These are phyloP conservation scores for Trypanosoma conorhini DNA, from an alignment of 208 protist species.

Conservation along the genomic window DNA sequence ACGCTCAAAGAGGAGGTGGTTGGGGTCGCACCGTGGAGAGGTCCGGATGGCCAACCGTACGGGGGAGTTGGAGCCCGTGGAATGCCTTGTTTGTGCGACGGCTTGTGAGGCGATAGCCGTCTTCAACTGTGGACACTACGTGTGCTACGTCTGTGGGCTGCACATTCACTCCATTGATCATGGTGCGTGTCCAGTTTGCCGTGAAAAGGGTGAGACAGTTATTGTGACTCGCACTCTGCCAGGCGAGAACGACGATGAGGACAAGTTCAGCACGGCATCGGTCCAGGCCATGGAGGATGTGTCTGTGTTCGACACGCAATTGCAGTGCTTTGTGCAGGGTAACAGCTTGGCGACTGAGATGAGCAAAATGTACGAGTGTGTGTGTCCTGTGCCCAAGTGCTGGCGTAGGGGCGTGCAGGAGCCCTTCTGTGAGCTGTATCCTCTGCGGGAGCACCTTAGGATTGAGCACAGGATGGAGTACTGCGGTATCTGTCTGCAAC, in stretches of 20 bases:
- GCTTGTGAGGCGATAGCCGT: constrained; percentile 67
- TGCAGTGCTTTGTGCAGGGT: constrained; percentile 66
- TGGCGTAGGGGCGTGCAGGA: constrained; percentile 72
- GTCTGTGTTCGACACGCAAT: constrained; percentile 34
- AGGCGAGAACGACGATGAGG: constrained; percentile 30
- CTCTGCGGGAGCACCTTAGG: constrained; percentile 71
- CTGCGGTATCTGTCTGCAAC: constrained; percentile 75
- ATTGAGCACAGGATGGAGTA: constrained; percentile 68
- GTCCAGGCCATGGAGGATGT: constrained; percentile 35
- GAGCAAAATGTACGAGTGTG: constrained; percentile 65
- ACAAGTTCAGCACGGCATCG: constrained; percentile 64
- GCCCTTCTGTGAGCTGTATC: constrained; percentile 58
- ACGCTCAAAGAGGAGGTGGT: constrained; percentile 8
- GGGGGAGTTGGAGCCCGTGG: constrained; percentile 34
- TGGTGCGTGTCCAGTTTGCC: constrained; percentile 75
- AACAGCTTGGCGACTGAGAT: constrained; percentile 51
- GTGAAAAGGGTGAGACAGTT: constrained; percentile 33
- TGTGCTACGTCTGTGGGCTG: constrained; percentile 84
- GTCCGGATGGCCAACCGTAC: constrained; percentile 1
- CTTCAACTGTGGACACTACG: constrained; percentile 80
- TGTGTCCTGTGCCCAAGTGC: constrained; percentile 73
- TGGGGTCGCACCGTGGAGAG: not conserved
- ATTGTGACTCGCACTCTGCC: constrained; percentile 59
- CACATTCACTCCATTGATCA: constrained; percentile 67
- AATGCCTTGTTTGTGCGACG: constrained; percentile 85